Percentiles rank a stretch among this genome's conserved stretches.
Conservation (phyloP, 495 filamentous ascomycete species). For the Xylaria venustula region DNA sequence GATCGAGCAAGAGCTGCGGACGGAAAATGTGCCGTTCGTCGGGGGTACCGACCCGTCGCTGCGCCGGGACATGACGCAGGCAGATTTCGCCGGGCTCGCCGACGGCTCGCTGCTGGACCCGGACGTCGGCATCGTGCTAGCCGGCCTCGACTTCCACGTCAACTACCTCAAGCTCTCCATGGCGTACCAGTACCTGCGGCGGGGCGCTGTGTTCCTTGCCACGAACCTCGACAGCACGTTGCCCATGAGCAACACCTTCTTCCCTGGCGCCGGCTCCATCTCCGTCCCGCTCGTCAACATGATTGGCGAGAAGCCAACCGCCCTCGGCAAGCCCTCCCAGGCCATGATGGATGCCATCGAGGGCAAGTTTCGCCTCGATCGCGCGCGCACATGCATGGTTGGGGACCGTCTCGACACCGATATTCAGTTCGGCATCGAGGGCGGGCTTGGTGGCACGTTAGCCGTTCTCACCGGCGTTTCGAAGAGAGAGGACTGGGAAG, state of each 20-base stretch:
- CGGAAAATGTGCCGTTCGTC: constrained; percentile 75
- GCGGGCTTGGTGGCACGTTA: constrained; percentile 85
- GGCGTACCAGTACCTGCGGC: constrained; percentile 79
- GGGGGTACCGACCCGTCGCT: constrained; percentile 84
- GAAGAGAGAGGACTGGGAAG: constrained; percentile 76
- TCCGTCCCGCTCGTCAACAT: constrained; percentile 77
- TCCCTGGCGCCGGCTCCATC: constrained; percentile 87
- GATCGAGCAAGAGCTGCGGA: constrained; percentile 81
- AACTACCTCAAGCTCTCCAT: constrained; percentile 88
- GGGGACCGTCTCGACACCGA: constrained; percentile 94
- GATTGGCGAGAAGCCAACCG: constrained; percentile 64
- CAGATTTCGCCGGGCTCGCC: constrained; percentile 75
- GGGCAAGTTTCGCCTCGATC: constrained; percentile 88
- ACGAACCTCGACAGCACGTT: constrained; percentile 91
- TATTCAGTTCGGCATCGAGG: constrained; percentile 92
- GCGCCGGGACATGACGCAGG: constrained; percentile 70
- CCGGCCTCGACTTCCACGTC: constrained; percentile 86
- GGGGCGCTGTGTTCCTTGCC: constrained; percentile 85
- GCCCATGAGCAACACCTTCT: constrained; percentile 73
- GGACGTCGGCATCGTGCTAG: constrained; percentile 84
- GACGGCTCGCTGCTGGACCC: constrained; percentile 76
- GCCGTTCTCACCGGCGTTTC: constrained; percentile 88
- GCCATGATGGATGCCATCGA: constrained; percentile 99
- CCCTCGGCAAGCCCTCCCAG: constrained; percentile 91
- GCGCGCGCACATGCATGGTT: constrained; percentile 87